Percentiles rank a stretch among this genome's conserved stretches.
These are phyloP conservation scores for Aspergillus cavernicola DNA, from an alignment of 495 filamentous ascomycete genomes.

Conservation along the genomic window DNA sequence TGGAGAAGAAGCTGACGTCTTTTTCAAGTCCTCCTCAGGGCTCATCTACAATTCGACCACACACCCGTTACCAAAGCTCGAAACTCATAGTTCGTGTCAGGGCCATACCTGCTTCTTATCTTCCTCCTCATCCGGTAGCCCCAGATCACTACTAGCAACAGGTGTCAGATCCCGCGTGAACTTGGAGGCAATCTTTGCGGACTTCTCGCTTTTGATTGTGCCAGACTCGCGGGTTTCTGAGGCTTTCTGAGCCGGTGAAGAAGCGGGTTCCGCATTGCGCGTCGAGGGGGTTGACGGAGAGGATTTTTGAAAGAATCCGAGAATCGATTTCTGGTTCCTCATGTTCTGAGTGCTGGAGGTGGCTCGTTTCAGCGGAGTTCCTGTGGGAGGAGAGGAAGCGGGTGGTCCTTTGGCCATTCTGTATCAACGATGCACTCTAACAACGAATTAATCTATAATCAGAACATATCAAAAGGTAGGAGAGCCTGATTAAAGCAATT, in stretches of 20 bases:
- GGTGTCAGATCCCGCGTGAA: constrained; percentile 58
- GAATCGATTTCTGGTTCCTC: constrained; percentile 75
- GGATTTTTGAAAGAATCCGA: constrained; percentile 81
- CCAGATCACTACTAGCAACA: constrained; percentile 74
- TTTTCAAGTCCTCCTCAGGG: constrained; percentile 15
- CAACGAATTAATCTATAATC: neutral
- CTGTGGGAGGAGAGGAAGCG: constrained; percentile 35
- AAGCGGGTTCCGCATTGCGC: constrained; percentile 35
- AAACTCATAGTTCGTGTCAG: neutral
- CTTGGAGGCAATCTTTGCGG: constrained; percentile 34
- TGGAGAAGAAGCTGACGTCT: constrained; percentile 35
- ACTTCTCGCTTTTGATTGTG: constrained; percentile 27
- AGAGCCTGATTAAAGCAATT: neutral
- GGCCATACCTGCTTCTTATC: constrained; percentile 22
- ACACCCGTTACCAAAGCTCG: constrained; percentile 6
- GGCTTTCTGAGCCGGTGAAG: constrained; percentile 41
- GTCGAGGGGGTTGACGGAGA: constrained; percentile 42
- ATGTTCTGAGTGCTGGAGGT: constrained; percentile 48
- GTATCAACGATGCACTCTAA: neutral
- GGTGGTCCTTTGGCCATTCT: constrained; percentile 37
- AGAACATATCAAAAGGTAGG: constrained; percentile 1
- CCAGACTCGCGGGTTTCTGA: constrained; percentile 25
- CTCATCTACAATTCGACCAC: constrained; percentile 4
- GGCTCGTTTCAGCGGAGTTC: constrained; percentile 45
- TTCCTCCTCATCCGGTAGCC: constrained; percentile 32